Evolutionary conservation across 2,329 filamentous ascomycete species (phyloP).

Genomic region (Stagonosporopsis chrysanthemi): DNA sequence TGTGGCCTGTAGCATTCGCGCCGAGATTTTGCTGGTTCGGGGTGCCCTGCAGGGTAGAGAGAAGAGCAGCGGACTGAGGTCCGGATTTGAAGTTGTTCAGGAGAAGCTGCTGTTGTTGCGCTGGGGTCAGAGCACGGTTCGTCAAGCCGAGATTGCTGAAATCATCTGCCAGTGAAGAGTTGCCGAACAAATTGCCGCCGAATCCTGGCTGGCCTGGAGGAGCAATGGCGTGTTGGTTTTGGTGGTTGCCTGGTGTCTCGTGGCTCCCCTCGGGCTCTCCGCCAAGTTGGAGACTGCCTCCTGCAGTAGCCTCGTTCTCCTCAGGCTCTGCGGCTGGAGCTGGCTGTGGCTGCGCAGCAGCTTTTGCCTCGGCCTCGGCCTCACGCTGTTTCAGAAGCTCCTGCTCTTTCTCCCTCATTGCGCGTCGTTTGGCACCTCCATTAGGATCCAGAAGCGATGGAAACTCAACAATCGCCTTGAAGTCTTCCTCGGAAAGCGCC

Average conservation of each 20-base stretch:
- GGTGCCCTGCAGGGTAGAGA: slow-evolving; percentile 56
- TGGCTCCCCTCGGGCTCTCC: slow-evolving; percentile 85
- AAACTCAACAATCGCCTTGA: slow-evolving; percentile 63
- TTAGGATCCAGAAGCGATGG: slow-evolving; percentile 84
- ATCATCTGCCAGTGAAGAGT: slow-evolving; percentile 47
- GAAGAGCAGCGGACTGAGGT: slow-evolving; percentile 62
- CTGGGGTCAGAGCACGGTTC: slow-evolving; percentile 77
- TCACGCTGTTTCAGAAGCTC: slow-evolving; percentile 59
- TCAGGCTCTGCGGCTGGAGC: slow-evolving; percentile 61
- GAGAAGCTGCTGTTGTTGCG: slow-evolving; percentile 74
- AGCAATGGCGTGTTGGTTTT: slow-evolving; percentile 72
- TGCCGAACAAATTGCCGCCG: slow-evolving; percentile 47
- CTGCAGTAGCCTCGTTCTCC: slow-evolving; percentile 70
- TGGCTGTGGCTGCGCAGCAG: slow-evolving; percentile 41
- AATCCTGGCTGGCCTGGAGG: slow-evolving; percentile 76
- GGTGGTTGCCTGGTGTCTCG: slow-evolving; percentile 66
- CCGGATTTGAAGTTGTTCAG: slow-evolving; percentile 67
- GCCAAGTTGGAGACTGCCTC: slow-evolving; percentile 86
- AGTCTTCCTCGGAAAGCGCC: slow-evolving; percentile 53
- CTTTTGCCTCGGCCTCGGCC: slow-evolving; percentile 62
- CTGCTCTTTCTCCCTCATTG: slow-evolving; percentile 72
- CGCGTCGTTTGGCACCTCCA: slow-evolving; percentile 81
- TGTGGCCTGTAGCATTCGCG: slow-evolving; percentile 72
- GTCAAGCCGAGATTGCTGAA: slow-evolving; percentile 58
- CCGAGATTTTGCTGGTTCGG: slow-evolving; percentile 53